These are phyloP conservation scores for Chamaecrista fasciculata DNA, from an alignment of 306 rosid species.

Conservation along the genomic window DNA sequence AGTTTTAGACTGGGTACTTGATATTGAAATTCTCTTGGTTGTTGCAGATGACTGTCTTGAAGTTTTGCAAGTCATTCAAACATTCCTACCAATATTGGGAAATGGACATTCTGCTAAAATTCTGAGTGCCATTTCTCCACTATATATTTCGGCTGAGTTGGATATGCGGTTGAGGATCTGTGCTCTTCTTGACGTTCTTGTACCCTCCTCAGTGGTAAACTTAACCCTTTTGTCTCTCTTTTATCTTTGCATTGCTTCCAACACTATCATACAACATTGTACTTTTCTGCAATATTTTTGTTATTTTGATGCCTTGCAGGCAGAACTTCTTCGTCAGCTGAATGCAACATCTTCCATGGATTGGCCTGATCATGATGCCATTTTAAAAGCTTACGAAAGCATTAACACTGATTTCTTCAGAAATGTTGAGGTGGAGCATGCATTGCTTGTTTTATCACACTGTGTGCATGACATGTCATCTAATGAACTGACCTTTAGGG, in stretches of 20 bases:
- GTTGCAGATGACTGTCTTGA: slow-evolving; percentile 63
- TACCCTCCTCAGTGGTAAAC: slow-evolving; percentile 60
- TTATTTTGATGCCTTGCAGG: slow-evolving; percentile 51
- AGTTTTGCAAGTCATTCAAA: slow-evolving; percentile 58
- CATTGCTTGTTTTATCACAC: slow-evolving; percentile 77
- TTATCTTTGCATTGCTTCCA: slow-evolving; percentile 16
- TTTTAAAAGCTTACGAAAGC: slow-evolving; percentile 54
- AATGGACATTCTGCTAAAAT: slow-evolving; percentile 51
- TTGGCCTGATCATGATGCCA: slow-evolving; percentile 67
- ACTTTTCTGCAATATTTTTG: slow-evolving; percentile 1
- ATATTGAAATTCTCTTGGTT: slow-evolving; percentile 28
- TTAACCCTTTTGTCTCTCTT: slow-evolving; percentile 17
- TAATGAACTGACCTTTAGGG: slow-evolving; percentile 63
- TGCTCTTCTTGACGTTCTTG: slow-evolving; percentile 72
- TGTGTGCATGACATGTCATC: slow-evolving; percentile 89
- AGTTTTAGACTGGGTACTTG: not conserved
- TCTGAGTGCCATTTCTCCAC: slow-evolving; percentile 59
- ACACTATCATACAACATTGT: slow-evolving; percentile 1
- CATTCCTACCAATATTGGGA: slow-evolving; percentile 58
- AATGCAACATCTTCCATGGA: slow-evolving; percentile 77
- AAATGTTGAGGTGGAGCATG: slow-evolving; percentile 53
- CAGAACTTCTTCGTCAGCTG: slow-evolving; percentile 63
- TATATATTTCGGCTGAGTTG: slow-evolving; percentile 59
- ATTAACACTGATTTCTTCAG: slow-evolving; percentile 59
- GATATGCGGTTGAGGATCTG: slow-evolving; percentile 70